Evolutionary conservation across 768 basidiomycete genomes (phyloP), one percentile per base, ranked within the genome.

Genomic region (Lactarius sp.): DNA sequence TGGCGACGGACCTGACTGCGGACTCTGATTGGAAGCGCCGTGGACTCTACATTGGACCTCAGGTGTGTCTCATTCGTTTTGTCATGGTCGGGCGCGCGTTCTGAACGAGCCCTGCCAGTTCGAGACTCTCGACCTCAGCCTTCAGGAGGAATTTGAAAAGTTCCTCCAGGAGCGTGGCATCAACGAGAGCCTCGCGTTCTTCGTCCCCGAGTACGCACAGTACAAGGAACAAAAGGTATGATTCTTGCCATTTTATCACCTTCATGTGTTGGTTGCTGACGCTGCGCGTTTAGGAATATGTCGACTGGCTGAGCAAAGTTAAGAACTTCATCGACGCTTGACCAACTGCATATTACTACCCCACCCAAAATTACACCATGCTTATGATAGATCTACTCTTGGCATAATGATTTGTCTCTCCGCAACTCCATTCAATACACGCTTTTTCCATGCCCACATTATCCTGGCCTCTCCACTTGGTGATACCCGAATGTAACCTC

Each of bases 21-120:
- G 94, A 98, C 67, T 88, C 90, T 8, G 94, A 98, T 77, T 98
- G 92, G 93, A 90, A 88, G 73, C 85, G 95, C 52, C 84, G 94
- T 20, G 93, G 90, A 2, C 77, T 90, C 67, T 98, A 97, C 80
- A 85, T 96, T 72, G 96, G 96, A 1, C 96, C 95, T 56, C 86
- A 89, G 79, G 86, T 90, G 68, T 62, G 77, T 68, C 67, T 31
- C 65, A 73, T 64, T 52, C 16, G 18, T 13, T 12, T n/a, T 56
- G 16, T 66, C 53, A 7, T 39, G 31, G 14, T 42, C 1, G 49
- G 44, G 59, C 10, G 6, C 52, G 31, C 3, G 52, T 36, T 61
- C 34, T 34, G n/a, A 49, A 13, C 22, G 36, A 16, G 12, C 18
- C 20, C 1, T 59, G 51, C 18, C 75, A 92, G 85, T 98, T 97